Evolutionary conservation across 1,139 yeast species (phyloP), one percentile per base, ranked within the genome.

Genomic region (Sugiyamaella paludigena): DNA sequence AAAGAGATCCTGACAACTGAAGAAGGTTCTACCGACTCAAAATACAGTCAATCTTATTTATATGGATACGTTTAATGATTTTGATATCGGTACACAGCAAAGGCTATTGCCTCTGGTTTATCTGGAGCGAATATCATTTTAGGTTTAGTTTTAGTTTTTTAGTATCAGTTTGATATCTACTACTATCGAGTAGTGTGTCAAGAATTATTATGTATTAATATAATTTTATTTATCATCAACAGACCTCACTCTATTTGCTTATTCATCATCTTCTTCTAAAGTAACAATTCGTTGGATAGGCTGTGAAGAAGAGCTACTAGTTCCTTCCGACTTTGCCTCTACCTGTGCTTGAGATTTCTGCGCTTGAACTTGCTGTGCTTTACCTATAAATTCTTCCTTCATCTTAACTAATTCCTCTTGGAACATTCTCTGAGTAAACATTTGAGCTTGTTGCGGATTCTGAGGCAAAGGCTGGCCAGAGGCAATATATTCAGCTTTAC

Each of bases 1-100:
- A 58, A 59, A 44, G 56, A 56, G 52, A 67, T 64, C 32, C 57
- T 65, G 27, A 49, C 46, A 19, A 58, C 62, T 2, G 45, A 53
- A 7, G 55, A 59, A 39, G 63, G 63, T 2, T 2, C 29, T n/a
- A 42, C 43, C 16, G 55, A 58, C 12, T 40, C 52, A 15, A 47
- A 44, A 30, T 58, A 58, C 43, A 49, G 55, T 29, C 50, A 58
- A 45, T 45, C 55, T 30, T 59, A 58, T 50, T 43, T 58, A 33
- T 48, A 56, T 45, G 53, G 56, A 15, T 49, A 53, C 49, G 35
- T 57, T 37, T 57, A 53, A 40, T 19, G n/a, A n/a, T n/a, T n/a
- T n/a, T n/a, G n/a, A n/a, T n/a, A n/a, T n/a, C n/a, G n/a, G n/a
- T n/a, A n/a, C n/a, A n/a, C n/a, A n/a, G n/a, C n/a, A n/a, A n/a